These are phyloP conservation scores for Coniochaeta sp. DNA, from an alignment of 2,329 filamentous ascomycete species.

Conservation along the genomic window DNA sequence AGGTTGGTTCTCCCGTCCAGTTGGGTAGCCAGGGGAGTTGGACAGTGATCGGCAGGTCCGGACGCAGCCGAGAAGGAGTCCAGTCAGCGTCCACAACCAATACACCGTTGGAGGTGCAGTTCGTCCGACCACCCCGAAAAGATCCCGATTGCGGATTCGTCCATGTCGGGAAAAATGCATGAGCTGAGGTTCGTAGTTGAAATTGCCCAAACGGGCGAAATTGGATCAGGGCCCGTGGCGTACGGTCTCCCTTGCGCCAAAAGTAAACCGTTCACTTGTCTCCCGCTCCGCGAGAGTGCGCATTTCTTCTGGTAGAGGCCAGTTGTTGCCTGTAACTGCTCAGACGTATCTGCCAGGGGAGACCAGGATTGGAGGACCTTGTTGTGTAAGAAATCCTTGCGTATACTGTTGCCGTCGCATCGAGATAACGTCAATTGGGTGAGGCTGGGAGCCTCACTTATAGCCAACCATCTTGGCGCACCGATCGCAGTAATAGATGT, in stretches of 20 bases:
- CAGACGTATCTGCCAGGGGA: not conserved
- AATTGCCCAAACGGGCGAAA: not conserved
- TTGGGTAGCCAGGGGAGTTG: not conserved
- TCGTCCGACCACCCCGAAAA: not conserved
- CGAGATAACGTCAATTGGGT: not conserved
- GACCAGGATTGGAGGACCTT: not conserved
- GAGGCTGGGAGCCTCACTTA: conserved; percentile 28
- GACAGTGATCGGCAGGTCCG: not conserved
- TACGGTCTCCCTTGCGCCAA: not conserved
- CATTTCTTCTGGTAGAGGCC: not conserved
- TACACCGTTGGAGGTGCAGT: not conserved
- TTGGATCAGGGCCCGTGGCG: not conserved
- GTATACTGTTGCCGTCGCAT: not conserved
- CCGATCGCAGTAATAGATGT: conserved; percentile 59
- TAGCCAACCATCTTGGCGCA: conserved; percentile 60
- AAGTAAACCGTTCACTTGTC: not conserved
- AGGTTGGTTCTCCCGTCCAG: not conserved
- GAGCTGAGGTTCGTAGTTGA: not conserved
- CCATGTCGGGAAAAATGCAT: not conserved
- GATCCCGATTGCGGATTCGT: not conserved
- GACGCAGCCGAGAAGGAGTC: not conserved
- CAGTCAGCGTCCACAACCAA: not conserved
- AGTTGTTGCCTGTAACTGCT: not conserved
- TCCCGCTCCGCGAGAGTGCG: not conserved
- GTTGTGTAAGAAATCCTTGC: conserved; percentile 1